Evolutionary conservation across 2,329 filamentous ascomycete genomes (phyloP).

Genomic region (Pseudogymnoascus pannorum): DNA sequence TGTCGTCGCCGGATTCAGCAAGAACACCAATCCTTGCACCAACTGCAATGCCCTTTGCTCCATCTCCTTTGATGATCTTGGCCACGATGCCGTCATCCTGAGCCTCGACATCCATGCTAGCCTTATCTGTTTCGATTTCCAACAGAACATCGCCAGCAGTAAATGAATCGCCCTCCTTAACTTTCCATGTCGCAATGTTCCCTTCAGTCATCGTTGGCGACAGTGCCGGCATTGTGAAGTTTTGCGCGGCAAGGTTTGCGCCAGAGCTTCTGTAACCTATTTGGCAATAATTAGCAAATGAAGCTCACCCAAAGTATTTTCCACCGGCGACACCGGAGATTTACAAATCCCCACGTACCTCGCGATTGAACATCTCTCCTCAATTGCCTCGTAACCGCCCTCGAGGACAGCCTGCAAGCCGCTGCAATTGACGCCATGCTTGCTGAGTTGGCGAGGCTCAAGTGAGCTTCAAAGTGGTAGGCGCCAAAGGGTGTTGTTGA

Average conservation of each 20-base stretch:
- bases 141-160: slow-evolving; percentile 78
- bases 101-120: slow-evolving; percentile 89
- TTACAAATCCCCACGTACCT: slow-evolving; percentile 40
- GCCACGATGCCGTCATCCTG: slow-evolving; percentile 82
- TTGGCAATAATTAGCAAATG: slow-evolving; percentile 14
- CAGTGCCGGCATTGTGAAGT: slow-evolving; percentile 85
- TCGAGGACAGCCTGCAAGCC: slow-evolving; percentile 56
- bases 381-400: slow-evolving; percentile 48
- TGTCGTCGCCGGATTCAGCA: slow-evolving; percentile 74
- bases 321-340: slow-evolving; percentile 2
- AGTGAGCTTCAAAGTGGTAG: slow-evolving; percentile 21
- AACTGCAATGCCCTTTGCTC: slow-evolving; percentile 69
- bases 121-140: slow-evolving; percentile 92
- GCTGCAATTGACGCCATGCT: slow-evolving; percentile 61
- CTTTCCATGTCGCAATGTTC: slow-evolving; percentile 76
- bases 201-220: slow-evolving; percentile 93
- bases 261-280: slow-evolving; percentile 59
- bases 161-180: slow-evolving; percentile 82
- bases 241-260: slow-evolving; percentile 64
- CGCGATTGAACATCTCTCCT: slow-evolving; percentile 47
- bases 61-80: slow-evolving; percentile 70
- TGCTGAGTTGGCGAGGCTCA: slow-evolving; percentile 23
- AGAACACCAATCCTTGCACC: slow-evolving; percentile 76
- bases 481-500: slow-evolving; percentile 14
- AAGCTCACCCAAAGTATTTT: slow-evolving; percentile 10